Evolutionary conservation across 1,284 basidiomycete genomes (phyloP), one percentile per base, ranked within the genome.

Genomic region (Ganoderma leucocontextum): DNA sequence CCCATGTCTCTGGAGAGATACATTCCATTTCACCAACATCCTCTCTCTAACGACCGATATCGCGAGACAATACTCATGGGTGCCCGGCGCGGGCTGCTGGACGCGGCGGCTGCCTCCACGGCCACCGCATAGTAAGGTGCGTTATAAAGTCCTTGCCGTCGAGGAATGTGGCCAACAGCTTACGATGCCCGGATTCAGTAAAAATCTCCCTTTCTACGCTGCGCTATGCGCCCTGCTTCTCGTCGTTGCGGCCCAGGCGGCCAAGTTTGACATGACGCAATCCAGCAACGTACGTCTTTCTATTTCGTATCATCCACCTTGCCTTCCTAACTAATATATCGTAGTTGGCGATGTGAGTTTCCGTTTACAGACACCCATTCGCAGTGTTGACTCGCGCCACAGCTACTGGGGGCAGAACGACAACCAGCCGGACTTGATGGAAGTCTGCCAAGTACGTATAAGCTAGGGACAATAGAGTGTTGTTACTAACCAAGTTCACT

Each of bases 211-310:
- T 9, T 36, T 57, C 4, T 33, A n/a, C 10, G 19, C 73, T 33
- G 67, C 67, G 44, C 59, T 71, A 44, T 64, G 64, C 10, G 62
- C 70, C 36, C 44, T 72, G 8, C 33, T 57, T 10, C 60, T 68
- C 36, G 63, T 69, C 38, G 47, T 61, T 7, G 44, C 72, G 9
- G 59, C 64, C 33, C 72, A 65, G 5, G 69, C 62, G 33, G 35
- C 63, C 15, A 74, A 72, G 12, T 78, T 76, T 60, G 74, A 77
- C 60, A 73, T 67, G 39, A 67, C 72, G 33, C 58, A 72, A 33
- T 74, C 73, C 41, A 75, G 77, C 62, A 78, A 78, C 55, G 77
- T 78, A 66, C 47, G 76, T 70, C 9, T 41, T 39, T 53, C 3
- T 19, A 36, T 33, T 38, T 5, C 8, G 15, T 62, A 7, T 22